Base-by-base conservation (phyloP, 208 protist species). In the Angomonas deanei region DNA sequence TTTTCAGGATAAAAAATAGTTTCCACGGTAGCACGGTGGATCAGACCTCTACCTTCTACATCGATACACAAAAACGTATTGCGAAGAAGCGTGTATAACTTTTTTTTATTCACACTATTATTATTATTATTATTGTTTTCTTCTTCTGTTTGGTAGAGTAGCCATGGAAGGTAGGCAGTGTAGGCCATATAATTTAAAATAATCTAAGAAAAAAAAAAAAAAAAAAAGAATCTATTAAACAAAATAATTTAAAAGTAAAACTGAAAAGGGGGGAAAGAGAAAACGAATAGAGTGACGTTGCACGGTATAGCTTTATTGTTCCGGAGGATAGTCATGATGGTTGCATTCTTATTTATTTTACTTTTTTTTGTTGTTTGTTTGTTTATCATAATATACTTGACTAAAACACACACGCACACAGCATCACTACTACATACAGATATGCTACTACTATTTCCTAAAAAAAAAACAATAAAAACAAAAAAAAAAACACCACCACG, bases 391-490 rank as follows among this genome's bases (percentile, higher is more conserved):
- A n/a, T n/a, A n/a, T n/a, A n/a, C n/a, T n/a, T n/a, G n/a, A n/a
- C n/a, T n/a, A n/a, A n/a, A n/a, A n/a, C n/a, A n/a, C n/a, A n/a
- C n/a, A n/a, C n/a, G n/a, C n/a, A n/a, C n/a, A n/a, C n/a, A n/a
- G 8, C 36, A 42, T 42, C 15, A 42, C 36, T 8, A 42, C 15
- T 42, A 42, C 15, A 42, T 42, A 42, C 15, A 42, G 15, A 42
- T 42, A 15, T 15, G 8, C 8, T 15, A 42, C 36, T 42, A 8
- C 15, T 15, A 8, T 15, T 42, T 36, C n/a, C n/a, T n/a, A 39
- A 58, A 32, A 58, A 39, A 24, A 48, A 3, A n/a, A 38, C 42
- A 27, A 6, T 33, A 56, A 23, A 64, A 39, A 49, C 17, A 56
- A 34, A 6, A 2, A 61, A 38, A 10, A 19, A 61, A 38, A 46